A percentile compares a stretch with the other conserved stretches of the same genome.
These are phyloP conservation scores for Syzygium syzygioides DNA, from an alignment of 441 rosid genomes.

Conservation along the genomic window DNA sequence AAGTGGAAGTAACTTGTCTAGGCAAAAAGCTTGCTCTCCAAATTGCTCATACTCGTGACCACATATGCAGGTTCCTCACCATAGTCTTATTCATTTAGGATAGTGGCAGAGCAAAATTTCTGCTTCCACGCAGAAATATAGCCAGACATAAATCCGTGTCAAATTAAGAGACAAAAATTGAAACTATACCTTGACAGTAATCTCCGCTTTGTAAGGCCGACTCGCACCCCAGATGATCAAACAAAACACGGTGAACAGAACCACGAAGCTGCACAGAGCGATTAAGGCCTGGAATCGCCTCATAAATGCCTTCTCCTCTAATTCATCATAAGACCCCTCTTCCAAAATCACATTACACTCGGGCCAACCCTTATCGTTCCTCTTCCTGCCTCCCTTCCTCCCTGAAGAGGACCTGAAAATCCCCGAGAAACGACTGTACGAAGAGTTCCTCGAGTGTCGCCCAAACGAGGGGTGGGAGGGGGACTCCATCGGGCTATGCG, in stretches of 20 bases:
- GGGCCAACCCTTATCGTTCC: constrained; percentile 82
- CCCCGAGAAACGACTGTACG: constrained; percentile 78
- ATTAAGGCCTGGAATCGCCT: constrained; percentile 58
- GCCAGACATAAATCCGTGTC: not conserved
- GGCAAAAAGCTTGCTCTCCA: not conserved
- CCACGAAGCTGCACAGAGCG: constrained; percentile 41
- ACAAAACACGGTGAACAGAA: constrained; percentile 74
- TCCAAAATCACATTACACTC: constrained; percentile 72
- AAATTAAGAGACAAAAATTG: not conserved
- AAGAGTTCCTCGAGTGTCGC: constrained; percentile 77
- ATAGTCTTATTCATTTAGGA: not conserved
- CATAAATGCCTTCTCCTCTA: constrained; percentile 41
- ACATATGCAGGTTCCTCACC: not conserved
- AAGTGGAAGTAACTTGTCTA: not conserved
- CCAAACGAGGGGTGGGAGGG: constrained; percentile 78
- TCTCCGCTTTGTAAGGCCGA: constrained; percentile 69
- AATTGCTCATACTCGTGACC: not conserved
- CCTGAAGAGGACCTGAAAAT: constrained; percentile 69
- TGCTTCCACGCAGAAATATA: not conserved
- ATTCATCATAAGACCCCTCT: constrained; percentile 68
- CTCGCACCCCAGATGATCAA: constrained; percentile 92
- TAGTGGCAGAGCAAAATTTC: not conserved
- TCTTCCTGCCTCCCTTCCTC: constrained; percentile 46
- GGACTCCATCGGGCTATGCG: constrained; percentile 54
- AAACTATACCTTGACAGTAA: constrained; percentile 52